Base-by-base conservation (phyloP, 2,329 filamentous ascomycete genomes). In the Berkeleyomyces rouxiae region DNA sequence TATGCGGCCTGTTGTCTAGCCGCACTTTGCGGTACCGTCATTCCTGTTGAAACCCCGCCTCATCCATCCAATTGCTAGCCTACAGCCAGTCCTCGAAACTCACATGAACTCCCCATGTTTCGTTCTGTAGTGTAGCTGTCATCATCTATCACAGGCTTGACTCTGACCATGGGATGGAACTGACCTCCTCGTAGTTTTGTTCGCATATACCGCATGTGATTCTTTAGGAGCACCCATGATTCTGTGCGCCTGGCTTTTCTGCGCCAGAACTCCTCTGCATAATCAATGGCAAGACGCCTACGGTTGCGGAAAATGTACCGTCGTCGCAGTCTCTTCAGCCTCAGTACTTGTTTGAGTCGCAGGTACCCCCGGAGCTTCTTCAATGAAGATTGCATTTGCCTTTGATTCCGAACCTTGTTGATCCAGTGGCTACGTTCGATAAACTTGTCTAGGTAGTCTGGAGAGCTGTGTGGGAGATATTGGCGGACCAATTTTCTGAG, bases 401-500 rank as follows among this genome's bases (percentile, higher is more conserved):
- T 16, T 10, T 40, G 39, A 57, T n/a, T 62, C 13, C 55, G 53
- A 13, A 9, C 5, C n/a, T 51, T 53, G 42, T 55, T 55, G 51
- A 55, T 11, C 51, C 33, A 16, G 6, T 36, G 51, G 6, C 31
- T 55, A 36, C 57, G 57, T 7, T 3, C 16, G 16, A 58, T 43
- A 16, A 63, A 58, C 46, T 40, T 36, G 23, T 60, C 23, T n/a
- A 44, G 7, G 2, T 16, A 39, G 37, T 44, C 63, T 23, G 47
- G 31, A 10, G 51, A 55, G n/a, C 51, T 55, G 4, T n/a, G 4
- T 55, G 51, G 51, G 1, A 64, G 47, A 42, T 64, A 55, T 16
- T 55, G 44, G 7, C 37, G 66, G 5, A 71, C 63, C 44, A 74
- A 64, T 9, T 61, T 58, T 42, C 71, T 46, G 7, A 74, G 61